Percentiles rank a stretch among this genome's conserved stretches.
Evolutionary conservation across 2,329 filamentous ascomycete genomes (phyloP).

Genomic region (Cordyceps pruinosa): DNA sequence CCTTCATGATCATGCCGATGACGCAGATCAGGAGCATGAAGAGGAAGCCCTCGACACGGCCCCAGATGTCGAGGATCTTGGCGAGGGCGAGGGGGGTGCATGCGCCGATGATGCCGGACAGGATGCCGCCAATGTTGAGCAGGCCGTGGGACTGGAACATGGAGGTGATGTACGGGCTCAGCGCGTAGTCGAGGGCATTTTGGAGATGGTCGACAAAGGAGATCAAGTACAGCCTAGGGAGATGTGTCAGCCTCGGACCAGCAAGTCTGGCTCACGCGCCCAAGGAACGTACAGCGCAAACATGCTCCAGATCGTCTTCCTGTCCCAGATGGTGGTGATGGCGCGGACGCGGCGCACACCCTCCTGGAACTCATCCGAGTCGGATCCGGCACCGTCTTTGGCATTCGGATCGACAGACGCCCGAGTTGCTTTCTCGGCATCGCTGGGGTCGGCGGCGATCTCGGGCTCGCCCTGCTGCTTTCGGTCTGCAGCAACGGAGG

Average conservation of each 20-base stretch:
- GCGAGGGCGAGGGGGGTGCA: constrained; percentile 35
- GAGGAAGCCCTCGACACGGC: constrained; percentile 39
- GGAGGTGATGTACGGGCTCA: constrained; percentile 61
- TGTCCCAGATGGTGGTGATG: constrained; percentile 33
- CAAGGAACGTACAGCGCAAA: constrained; percentile 31
- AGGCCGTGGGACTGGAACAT: constrained; percentile 58
- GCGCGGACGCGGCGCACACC: constrained; percentile 34
- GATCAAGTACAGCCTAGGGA: constrained; percentile 32
- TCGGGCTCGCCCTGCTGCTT: neutral
- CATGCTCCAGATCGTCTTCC: constrained; percentile 29
- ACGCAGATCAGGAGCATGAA: constrained; percentile 37
- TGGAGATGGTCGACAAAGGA: constrained; percentile 32
- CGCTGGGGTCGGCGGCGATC: neutral
- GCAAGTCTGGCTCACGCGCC: neutral
- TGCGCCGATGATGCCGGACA: constrained; percentile 41
- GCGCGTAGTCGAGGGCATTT: constrained; percentile 34
- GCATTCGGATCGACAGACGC: neutral
- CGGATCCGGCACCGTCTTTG: constrained; percentile 16
- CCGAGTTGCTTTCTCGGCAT: neutral
- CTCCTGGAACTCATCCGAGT: constrained; percentile 24
- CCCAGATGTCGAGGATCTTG: constrained; percentile 44
- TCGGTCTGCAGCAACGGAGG: neutral
- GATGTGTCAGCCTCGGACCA: neutral
- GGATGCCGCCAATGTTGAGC: constrained; percentile 56
- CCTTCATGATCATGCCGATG: constrained; percentile 56